Evolutionary conservation across 192 early-diverging fungal species (phyloP).

Genomic region (Cetraspora pellucida): DNA sequence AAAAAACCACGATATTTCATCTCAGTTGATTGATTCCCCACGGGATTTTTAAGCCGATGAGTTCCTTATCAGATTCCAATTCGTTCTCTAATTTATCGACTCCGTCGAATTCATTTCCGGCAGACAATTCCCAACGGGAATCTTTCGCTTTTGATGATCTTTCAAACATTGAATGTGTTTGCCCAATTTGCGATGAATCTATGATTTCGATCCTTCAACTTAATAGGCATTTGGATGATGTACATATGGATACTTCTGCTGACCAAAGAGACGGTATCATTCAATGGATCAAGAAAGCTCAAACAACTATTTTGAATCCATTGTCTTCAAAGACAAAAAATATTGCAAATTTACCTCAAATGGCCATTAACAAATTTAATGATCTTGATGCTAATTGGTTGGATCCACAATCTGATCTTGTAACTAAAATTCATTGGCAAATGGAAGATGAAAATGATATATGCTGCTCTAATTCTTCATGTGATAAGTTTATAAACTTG

Average conservation of each 20-base stretch:
- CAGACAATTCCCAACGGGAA: slow-evolving; percentile 23
- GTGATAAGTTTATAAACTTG: slow-evolving; percentile 51
- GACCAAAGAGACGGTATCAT: slow-evolving; percentile 53
- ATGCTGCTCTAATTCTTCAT: slow-evolving; percentile 53
- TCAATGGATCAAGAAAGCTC: slow-evolving; percentile 55
- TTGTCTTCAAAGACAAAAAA: slow-evolving; percentile 44
- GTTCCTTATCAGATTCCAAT: slow-evolving; percentile 21
- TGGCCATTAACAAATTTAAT: slow-evolving; percentile 48
- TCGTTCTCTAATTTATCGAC: slow-evolving; percentile 14
- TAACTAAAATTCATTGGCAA: slow-evolving; percentile 63
- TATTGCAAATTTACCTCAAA: slow-evolving; percentile 42
- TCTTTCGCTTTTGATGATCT: slow-evolving; percentile 25
- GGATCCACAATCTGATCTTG: slow-evolving; percentile 37
- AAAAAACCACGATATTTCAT: no score
- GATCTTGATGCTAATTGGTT: slow-evolving; percentile 44
- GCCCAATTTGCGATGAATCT: slow-evolving; percentile 46
- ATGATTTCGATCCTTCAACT: slow-evolving; percentile 42
- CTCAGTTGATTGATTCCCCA: no score
- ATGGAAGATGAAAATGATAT: slow-evolving; percentile 49
- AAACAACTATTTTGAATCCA: slow-evolving; percentile 51
- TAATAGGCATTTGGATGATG: slow-evolving; percentile 51
- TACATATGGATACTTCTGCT: slow-evolving; percentile 52
- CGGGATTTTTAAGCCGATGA: slow-evolving; percentile 2
- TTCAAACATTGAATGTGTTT: slow-evolving; percentile 26
- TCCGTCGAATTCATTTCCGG: slow-evolving; percentile 14